Conservation (phyloP, 2,329 filamentous ascomycete genomes). For the Ceratocystis alfenasii region DNA sequence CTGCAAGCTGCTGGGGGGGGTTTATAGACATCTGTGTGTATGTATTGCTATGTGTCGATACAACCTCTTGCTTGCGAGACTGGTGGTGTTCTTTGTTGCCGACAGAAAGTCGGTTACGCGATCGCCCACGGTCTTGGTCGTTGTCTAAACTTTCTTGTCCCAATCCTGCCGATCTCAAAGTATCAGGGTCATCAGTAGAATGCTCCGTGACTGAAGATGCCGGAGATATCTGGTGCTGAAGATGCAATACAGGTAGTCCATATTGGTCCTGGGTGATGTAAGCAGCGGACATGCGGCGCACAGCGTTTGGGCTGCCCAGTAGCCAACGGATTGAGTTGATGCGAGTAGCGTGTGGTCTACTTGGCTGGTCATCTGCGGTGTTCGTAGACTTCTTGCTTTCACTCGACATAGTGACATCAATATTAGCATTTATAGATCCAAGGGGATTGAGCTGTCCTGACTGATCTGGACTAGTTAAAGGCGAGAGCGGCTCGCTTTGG, state of each 20-base stretch:
- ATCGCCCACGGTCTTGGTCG: background rate
- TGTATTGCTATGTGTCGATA: background rate
- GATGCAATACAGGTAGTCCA: slow-evolving; percentile 9
- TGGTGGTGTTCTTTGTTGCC: background rate
- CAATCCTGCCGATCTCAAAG: background rate
- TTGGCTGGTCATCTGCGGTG: background rate
- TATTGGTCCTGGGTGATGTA: slow-evolving; percentile 10
- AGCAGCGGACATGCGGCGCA: slow-evolving; percentile 12
- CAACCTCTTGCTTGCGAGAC: background rate
- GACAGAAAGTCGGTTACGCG: background rate
- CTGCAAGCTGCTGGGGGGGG: slow-evolving; percentile 3
- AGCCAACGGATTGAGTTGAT: slow-evolving; percentile 19
- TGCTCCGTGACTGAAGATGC: background rate
- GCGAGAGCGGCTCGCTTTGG: slow-evolving; percentile 18
- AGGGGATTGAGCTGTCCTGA: background rate
- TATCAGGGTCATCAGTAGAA: background rate
- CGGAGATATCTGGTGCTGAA: slow-evolving; percentile 1
- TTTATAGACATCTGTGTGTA: background rate
- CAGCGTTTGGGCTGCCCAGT: slow-evolving; percentile 1
- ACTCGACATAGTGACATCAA: background rate
- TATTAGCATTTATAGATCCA: background rate
- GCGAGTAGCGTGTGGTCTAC: background rate
- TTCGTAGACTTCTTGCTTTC: background rate
- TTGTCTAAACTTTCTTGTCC: background rate
- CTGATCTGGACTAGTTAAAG: slow-evolving; percentile 13